Conservation (phyloP, 1,284 basidiomycete species). For the Tylopilus sp. region DNA sequence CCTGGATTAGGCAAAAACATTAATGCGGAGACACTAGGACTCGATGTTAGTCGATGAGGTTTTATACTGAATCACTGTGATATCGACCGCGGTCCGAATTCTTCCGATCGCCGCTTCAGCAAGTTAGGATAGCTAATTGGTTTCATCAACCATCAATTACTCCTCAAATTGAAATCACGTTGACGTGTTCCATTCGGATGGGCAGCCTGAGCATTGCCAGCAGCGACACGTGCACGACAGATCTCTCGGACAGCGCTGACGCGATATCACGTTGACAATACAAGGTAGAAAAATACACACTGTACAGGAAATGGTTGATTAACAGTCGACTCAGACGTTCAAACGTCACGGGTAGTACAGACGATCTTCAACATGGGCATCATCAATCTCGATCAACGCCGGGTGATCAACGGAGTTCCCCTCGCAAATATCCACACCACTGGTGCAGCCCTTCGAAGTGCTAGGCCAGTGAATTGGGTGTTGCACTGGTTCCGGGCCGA, state of each 20-base stretch:
- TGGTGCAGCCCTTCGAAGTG: neutral
- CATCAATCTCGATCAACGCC: constrained; percentile 7
- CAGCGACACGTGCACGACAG: neutral
- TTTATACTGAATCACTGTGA: no score
- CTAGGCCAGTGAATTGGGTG: neutral
- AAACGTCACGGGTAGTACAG: neutral
- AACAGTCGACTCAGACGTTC: neutral
- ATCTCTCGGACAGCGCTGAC: neutral
- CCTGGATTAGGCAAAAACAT: constrained; percentile 43
- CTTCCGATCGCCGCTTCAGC: no score
- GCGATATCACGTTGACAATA: neutral
- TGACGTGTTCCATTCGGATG: no score
- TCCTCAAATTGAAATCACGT: neutral
- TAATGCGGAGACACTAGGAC: no score
- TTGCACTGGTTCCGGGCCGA: neutral
- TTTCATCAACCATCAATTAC: no score
- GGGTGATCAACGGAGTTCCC: constrained; percentile 3
- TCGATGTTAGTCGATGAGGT: no score
- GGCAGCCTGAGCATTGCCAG: no score
- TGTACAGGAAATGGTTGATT: neutral
- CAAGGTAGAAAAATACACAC: neutral
- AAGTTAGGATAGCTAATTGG: no score
- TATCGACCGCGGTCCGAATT: no score
- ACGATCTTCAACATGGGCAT: neutral
- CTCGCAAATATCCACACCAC: neutral